Base-by-base conservation (phyloP, 768 basidiomycete species). In the Sarcodon aspratus region DNA sequence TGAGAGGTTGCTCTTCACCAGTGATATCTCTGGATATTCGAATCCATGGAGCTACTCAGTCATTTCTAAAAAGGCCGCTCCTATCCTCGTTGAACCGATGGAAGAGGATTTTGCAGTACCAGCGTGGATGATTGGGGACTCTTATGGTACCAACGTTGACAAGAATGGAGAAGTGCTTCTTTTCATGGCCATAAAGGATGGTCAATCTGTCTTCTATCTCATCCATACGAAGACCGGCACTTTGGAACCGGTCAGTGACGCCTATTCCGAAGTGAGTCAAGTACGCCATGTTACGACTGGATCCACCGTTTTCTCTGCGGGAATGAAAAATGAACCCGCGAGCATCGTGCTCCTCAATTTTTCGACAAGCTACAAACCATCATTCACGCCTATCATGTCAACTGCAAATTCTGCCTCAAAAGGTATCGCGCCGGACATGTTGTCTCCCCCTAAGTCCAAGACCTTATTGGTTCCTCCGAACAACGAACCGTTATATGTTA, bases 21-120 rank as follows among this genome's bases (percentile, higher is more conserved):
- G 69, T 33, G 86, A 90, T 54, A 66, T 69, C 48, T 75, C 76
- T 11, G 83, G 82, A 0, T 89, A 72, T 58, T 70, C 75, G 49
- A 85, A 88, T 56, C 81, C 87, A 0, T 86, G 76, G 72, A 69
- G 57, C 21, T 80, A 74, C 61, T 64, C 67, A 37, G 53, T 71
- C 21, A 21, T 54, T 3, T 57, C 65, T 5, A 63, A 64, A 12
- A 60, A 63, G 9, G 54, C 67, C 5, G 44, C 59, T 0, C 59
- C 77, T 0, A 57, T 75, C 12, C 70, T 82, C 35, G 53, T 66
- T 2, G 45, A 58, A 32, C 66, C 78, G 1, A 55, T 80, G 15
- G 45, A 60, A 0, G 68, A 81, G 48, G 84, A 84, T 54, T 81
- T 82, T 57, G 72, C 72, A 3, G 55, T 57, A 7, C 78, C 82